phyloP scores from a whole-genome alignment of 1,284 basidiomycete species.

The Coniferiporia sulphurascens region DNA sequence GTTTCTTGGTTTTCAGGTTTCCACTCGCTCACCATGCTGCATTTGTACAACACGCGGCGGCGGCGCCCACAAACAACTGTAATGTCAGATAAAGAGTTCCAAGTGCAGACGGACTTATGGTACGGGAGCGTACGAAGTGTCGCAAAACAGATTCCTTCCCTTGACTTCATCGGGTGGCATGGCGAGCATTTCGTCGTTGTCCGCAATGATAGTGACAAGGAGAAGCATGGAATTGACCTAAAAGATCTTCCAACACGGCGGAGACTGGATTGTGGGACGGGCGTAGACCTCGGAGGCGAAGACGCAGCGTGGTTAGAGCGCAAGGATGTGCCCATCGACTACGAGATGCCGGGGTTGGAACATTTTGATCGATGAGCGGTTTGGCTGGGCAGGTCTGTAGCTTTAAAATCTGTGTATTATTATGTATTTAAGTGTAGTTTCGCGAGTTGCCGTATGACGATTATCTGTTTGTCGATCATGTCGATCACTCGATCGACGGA shows the following conservation, averaged over 20 bases:
- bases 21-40: conserved; percentile 49
- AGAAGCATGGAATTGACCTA: conserved; percentile 40
- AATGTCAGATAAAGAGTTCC: conserved; percentile 55
- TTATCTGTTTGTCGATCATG: too few relatives aligned
- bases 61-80: conserved; percentile 51
- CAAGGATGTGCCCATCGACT: conserved; percentile 67
- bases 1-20: conserved; percentile 43
- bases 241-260: conserved; percentile 58
- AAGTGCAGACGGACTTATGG: conserved; percentile 54
- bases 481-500: too few relatives aligned
- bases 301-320: conserved; percentile 64
- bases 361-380: conserved; percentile 8
- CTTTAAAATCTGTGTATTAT: background rate
- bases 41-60: conserved; percentile 43
- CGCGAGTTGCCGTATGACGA: too few relatives aligned
- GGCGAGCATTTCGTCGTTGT: conserved; percentile 63
- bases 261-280: conserved; percentile 58
- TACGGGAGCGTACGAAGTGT: conserved; percentile 43
- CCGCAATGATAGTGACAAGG: conserved; percentile 25
- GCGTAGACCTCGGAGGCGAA: conserved; percentile 57
- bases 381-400: background rate
- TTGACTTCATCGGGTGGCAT: conserved; percentile 67
- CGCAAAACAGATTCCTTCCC: conserved; percentile 41
- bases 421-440: too few relatives aligned
- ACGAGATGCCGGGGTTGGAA: conserved; percentile 52